These are phyloP conservation scores for Sporothrix sp. DNA, from an alignment of 2,329 filamentous ascomycete species.

Conservation along the genomic window DNA sequence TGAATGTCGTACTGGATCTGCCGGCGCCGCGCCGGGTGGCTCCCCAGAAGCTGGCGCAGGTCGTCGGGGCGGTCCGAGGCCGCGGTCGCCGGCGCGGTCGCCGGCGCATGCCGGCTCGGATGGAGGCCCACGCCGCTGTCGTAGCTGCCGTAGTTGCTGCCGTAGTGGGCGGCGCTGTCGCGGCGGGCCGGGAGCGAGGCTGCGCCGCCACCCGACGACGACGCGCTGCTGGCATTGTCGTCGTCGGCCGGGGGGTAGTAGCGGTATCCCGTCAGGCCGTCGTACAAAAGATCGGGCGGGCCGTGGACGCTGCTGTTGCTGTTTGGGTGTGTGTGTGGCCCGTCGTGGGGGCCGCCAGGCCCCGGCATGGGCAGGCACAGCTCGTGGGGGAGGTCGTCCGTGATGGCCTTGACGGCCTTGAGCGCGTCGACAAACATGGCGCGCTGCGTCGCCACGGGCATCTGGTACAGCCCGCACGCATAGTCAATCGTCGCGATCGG, in stretches of 20 bases:
- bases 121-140: no score
- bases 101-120: no score
- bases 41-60: constrained; percentile 39
- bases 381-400: constrained; percentile 58
- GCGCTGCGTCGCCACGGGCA: constrained; percentile 72
- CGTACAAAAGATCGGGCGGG: constrained; percentile 24
- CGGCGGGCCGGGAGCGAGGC: no score
- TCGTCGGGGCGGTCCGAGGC: constrained; percentile 37
- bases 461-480: constrained; percentile 66
- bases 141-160: constrained; percentile 19
- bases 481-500: constrained; percentile 69
- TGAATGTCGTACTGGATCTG: constrained; percentile 76
- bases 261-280: constrained; percentile 38
- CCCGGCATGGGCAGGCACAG: constrained; percentile 31
- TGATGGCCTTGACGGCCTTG: constrained; percentile 56
- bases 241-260: constrained; percentile 36
- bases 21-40: constrained; percentile 41
- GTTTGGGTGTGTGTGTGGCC: neutral
- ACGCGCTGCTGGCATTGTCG: neutral
- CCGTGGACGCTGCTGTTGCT: neutral
- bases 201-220: no score
- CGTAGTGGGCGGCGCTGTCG: constrained; percentile 17
- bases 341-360: neutral
- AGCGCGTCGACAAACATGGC: constrained; percentile 62
- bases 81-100: no score